Percentiles rank a stretch among this genome's conserved stretches.
These are phyloP conservation scores for Cystobasidium tubakii DNA, from an alignment of 768 basidiomycete species.

Conservation along the genomic window DNA sequence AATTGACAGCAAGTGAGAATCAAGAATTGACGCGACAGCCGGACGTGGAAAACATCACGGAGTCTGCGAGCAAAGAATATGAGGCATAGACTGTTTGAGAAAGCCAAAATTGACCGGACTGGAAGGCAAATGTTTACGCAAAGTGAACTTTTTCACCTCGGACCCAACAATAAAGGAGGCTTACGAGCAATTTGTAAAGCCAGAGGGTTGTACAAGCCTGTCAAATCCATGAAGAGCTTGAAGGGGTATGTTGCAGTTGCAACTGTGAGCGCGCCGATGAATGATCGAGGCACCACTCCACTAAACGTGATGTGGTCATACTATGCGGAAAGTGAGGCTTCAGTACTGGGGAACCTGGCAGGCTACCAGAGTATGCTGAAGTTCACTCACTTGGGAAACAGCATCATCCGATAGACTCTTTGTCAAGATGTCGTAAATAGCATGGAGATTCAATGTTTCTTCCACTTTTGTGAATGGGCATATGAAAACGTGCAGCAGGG, in stretches of 20 bases:
- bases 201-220: neutral
- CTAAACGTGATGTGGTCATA: conserved; percentile 86
- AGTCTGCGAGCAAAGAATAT: conserved; percentile 62
- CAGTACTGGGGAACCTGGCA: too few species aligned
- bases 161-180: neutral
- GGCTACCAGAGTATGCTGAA: neutral
- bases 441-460: conserved; percentile 92
- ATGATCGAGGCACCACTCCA: conserved; percentile 82
- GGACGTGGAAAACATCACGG: conserved; percentile 60
- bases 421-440: conserved; percentile 75
- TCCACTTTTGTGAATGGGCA: conserved; percentile 94
- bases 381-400: conserved; percentile 53
- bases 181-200: neutral
- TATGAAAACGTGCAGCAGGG: conserved; percentile 60
- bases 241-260: conserved; percentile 58
- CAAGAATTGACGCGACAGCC: conserved; percentile 59
- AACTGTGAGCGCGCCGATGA: conserved; percentile 68
- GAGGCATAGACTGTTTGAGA: conserved; percentile 61
- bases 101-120: conserved; percentile 72
- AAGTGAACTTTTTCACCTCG: neutral
- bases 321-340: conserved; percentile 51
- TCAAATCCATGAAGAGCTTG: conserved; percentile 52
- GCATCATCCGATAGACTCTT: conserved; percentile 57
- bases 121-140: neutral
- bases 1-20: conserved; percentile 76